Evolutionary conservation across 2,329 filamentous ascomycete species (phyloP).

Genomic region (Calycina marina): DNA sequence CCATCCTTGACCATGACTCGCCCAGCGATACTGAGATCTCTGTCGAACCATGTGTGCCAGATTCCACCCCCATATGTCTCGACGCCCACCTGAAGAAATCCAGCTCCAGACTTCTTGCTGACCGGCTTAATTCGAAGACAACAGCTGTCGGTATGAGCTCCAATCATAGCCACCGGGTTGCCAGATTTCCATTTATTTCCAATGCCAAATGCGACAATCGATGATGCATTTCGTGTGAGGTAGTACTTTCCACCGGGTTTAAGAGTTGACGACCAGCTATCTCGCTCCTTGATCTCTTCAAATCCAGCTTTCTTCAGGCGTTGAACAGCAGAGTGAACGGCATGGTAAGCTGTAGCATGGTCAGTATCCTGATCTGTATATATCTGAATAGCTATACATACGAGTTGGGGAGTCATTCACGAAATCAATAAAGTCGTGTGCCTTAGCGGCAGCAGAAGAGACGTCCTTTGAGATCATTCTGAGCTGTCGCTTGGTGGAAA

Average conservation of each 20-base stretch:
- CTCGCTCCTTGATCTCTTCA: constrained; percentile 74
- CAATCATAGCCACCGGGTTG: constrained; percentile 83
- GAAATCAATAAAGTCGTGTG: constrained; percentile 71
- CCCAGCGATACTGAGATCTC: constrained; percentile 81
- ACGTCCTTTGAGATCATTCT: constrained; percentile 15
- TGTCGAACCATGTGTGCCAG: constrained; percentile 98
- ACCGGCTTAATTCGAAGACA: constrained; percentile 88
- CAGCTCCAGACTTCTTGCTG: constrained; percentile 73
- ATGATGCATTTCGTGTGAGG: constrained; percentile 83
- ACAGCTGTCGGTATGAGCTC: constrained; percentile 90
- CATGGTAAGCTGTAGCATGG: constrained; percentile 67
- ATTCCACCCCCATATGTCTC: constrained; percentile 95
- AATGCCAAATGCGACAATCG: constrained; percentile 84
- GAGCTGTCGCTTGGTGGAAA: constrained; percentile 3
- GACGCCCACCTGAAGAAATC: constrained; percentile 87
- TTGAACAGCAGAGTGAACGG: constrained; percentile 63
- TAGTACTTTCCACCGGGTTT: constrained; percentile 90
- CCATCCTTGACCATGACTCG: constrained; percentile 66
- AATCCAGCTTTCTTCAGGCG: constrained; percentile 77
- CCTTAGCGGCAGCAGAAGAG: constrained; percentile 19
- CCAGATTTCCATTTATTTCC: constrained; percentile 83
- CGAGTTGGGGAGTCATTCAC: constrained; percentile 90
- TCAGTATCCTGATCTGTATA: constrained; percentile 8
- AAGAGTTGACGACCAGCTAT: constrained; percentile 70
- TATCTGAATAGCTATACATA: constrained; percentile 30